Base-by-base conservation (phyloP, 371 early-diverging fungal species). In the Dichotomocladium elegans region DNA sequence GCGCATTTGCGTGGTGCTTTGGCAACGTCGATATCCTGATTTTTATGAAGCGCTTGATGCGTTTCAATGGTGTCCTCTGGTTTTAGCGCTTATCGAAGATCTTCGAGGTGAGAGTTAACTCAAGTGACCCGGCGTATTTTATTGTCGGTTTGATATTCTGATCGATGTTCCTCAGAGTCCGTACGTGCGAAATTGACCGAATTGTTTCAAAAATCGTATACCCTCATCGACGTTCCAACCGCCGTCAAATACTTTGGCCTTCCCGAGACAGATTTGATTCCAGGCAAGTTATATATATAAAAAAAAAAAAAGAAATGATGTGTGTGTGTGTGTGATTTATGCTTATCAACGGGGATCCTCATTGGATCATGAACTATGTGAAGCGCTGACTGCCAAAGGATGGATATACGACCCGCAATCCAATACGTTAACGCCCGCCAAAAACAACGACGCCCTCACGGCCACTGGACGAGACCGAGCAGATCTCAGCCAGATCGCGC, bases 241-340 rank as follows among this genome's bases (percentile, higher is more conserved):
- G 63, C 58, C 8, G 11, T 46, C 6, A 14, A 49, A 19, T 69
- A 60, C 19, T 69, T 69, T 56, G 70, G 66, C 3, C 22, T 63
- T 25, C 21, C 41, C 17, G 61, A 65, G 28, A 22, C 29, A 1
- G 62, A 68, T 7, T 42, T 57, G 9, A 50, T 65, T 33, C 35
- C 51, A 28, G 68, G 63, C 57, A 64, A 46, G 47, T 25, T 6
- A 9, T 6, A 7, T 2, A 17, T 6, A 11, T 14, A 15, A 12
- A 21, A 21, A 37, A 17, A 14, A 35, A 9, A 15, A 2, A 5
- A 19, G 1, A 8, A 37, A 15, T 4, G 37, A 9, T 1, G n/a
- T 15, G 21, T 15, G n/a, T 5, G 21, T 0, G 17, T 35, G 35
- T 5, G 4, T n/a, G 6, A 35, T 15, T 5, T 15, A n/a, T n/a